A percentile compares a stretch with the other conserved stretches of the same genome.
phyloP scores from a whole-genome alignment of 129 eudicot genomes.

The Helianthus tuberosus region DNA sequence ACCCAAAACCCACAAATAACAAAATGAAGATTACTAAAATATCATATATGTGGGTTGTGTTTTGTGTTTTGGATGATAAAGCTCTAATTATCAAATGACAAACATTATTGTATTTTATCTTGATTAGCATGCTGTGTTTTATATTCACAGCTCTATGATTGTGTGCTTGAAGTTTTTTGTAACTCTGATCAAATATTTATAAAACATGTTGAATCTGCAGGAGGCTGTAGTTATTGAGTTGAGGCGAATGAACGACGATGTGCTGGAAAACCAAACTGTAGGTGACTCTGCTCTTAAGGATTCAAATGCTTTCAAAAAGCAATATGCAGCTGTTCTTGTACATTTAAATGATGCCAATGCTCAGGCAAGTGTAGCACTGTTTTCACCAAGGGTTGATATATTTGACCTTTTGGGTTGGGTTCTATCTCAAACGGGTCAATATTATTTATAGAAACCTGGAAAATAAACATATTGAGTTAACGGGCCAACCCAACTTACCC shows the following conservation, averaged over 20 bases:
- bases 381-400: background rate
- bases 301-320: constrained; percentile 75
- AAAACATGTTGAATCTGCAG: constrained; percentile 43
- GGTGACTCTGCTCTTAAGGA: constrained; percentile 61
- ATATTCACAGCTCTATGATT: too few relatives aligned
- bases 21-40: too few relatives aligned
- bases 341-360: constrained; percentile 71
- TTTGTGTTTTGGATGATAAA: too few relatives aligned
- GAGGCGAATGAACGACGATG: constrained; percentile 82
- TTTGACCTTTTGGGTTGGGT: background rate
- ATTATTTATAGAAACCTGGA: background rate
- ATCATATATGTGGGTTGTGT: too few relatives aligned
- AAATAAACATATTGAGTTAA: background rate
- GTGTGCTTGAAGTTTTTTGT: too few relatives aligned
- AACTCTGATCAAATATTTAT: constrained; percentile 8
- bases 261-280: constrained; percentile 59
- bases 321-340: constrained; percentile 83
- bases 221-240: constrained; percentile 74
- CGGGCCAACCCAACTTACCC: background rate
- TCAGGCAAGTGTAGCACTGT: constrained; percentile 48
- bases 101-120: too few relatives aligned
- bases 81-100: too few relatives aligned
- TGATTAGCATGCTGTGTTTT: too few relatives aligned
- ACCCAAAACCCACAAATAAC: too few relatives aligned
- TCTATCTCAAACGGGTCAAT: background rate